phyloP scores from a whole-genome alignment of 768 basidiomycete genomes.

The Podaxis rugospora region DNA sequence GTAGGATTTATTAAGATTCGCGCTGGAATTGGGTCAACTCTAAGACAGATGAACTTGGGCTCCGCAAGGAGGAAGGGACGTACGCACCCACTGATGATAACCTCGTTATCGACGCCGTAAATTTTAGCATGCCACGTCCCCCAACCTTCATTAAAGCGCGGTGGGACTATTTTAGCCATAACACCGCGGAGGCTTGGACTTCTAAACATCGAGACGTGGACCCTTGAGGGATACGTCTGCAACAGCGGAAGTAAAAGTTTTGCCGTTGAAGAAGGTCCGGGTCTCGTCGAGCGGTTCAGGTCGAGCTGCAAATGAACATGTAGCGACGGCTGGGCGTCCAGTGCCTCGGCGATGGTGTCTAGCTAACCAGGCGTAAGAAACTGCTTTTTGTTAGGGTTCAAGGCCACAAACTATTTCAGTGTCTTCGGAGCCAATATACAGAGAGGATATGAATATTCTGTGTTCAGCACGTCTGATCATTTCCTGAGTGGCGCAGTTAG shows the following conservation, averaged over 20 bases:
- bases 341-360: constrained; percentile 53
- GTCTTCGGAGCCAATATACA: constrained; percentile 85
- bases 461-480: constrained; percentile 74
- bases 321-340: constrained; percentile 56
- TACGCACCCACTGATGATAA: constrained; percentile 87
- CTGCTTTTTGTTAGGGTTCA: not conserved
- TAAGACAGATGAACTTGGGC: not conserved
- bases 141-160: constrained; percentile 97
- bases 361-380: constrained; percentile 46
- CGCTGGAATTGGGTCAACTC: constrained; percentile 41
- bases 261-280: constrained; percentile 65
- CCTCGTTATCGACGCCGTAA: constrained; percentile 89
- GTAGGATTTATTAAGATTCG: constrained; percentile 90
- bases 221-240: constrained; percentile 63
- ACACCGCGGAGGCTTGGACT: constrained; percentile 81
- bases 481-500: constrained; percentile 36
- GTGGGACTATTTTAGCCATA: constrained; percentile 75
- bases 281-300: constrained; percentile 73
- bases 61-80: not conserved
- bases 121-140: constrained; percentile 98
- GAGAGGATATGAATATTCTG: constrained; percentile 84
- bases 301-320: constrained; percentile 75
- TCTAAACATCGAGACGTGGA: constrained; percentile 79
- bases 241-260: constrained; percentile 70
- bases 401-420: constrained; percentile 60